Conservation (phyloP, 129 eudicot species). For the Silybum marianum region DNA sequence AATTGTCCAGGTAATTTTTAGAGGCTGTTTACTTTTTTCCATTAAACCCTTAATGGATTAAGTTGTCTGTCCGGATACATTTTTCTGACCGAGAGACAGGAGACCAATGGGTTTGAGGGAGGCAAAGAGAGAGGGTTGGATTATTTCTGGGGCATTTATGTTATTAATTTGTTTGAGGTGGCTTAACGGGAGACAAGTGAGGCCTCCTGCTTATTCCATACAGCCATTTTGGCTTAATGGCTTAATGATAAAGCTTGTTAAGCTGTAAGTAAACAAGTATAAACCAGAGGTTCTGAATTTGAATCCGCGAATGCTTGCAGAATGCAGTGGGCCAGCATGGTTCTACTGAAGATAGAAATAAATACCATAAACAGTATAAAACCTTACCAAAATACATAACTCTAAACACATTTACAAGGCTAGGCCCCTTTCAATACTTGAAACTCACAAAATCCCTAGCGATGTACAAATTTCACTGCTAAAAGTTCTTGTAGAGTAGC, state of each 20-base stretch:
- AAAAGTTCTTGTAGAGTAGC: background rate
- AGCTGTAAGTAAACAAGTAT: background rate
- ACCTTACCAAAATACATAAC: background rate
- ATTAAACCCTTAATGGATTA: too few species aligned
- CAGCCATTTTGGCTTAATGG: too few species aligned
- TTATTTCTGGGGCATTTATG: too few species aligned
- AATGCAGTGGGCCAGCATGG: background rate
- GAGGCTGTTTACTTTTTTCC: too few species aligned
- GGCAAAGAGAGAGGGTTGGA: too few species aligned
- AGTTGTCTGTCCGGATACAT: too few species aligned
- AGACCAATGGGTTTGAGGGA: too few species aligned
- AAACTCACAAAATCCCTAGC: background rate
- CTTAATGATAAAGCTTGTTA: too few species aligned
- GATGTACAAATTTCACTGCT: background rate
- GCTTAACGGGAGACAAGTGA: too few species aligned
- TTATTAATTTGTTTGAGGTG: too few species aligned
- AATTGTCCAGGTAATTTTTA: background rate
- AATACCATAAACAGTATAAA: background rate
- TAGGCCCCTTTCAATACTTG: background rate
- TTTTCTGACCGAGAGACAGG: too few species aligned
- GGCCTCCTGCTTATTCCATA: too few species aligned
- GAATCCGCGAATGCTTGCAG: background rate
- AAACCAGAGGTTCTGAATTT: background rate
- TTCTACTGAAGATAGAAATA: background rate
- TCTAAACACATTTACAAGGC: background rate